Base-by-base conservation (phyloP, 345 rosid species). In the Syzygium oleosum region DNA sequence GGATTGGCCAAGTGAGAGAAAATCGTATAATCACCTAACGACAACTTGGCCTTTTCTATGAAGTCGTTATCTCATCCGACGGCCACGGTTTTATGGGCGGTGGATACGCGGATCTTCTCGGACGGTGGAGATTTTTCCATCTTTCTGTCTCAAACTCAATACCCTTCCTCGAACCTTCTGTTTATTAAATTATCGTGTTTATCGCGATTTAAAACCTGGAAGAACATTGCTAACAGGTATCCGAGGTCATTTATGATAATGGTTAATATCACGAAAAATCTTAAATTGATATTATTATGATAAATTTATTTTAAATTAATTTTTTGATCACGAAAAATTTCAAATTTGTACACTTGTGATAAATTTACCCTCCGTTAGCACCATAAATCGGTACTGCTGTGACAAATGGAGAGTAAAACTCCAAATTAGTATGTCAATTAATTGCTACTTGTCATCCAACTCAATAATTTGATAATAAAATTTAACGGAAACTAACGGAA, bases 61-160 rank as follows among this genome's bases (percentile, higher is more conserved):
- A 38, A 9, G 80, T 73, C 80, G 49, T 34, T 73, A 34, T 73
- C 80, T 73, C 80, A 73, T 73, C 80, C 4, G 80, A 73, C 0
- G 80, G 80, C 25, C 80, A 34, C 80, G 49, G 80, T 73, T 19
- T 34, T 12, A 38, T 22, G 85, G 88, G 38, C 88, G 88, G 88
- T 79, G 52, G 88, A 87, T 87, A 87, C 68, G 88, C 88, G 88
- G 88, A 87, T 87, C 88, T 52, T 22, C 65, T 16, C 52, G 85
- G 88, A 87, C 88, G 88, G 88, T 73, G 31, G 65, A 87, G 88
- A 87, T 87, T 22, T 1, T 43, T 34, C 51, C 23, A 12, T 6
- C 17, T 38, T 65, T 29, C 15, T 22, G 12, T 34, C 59, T 41
- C 49, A 59, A 13, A 6, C 29, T 43, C 79, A 1, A 68, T 31